These are phyloP conservation scores for Babesia bovis DNA, from an alignment of 169 alveolate genomes.

Conservation along the genomic window DNA sequence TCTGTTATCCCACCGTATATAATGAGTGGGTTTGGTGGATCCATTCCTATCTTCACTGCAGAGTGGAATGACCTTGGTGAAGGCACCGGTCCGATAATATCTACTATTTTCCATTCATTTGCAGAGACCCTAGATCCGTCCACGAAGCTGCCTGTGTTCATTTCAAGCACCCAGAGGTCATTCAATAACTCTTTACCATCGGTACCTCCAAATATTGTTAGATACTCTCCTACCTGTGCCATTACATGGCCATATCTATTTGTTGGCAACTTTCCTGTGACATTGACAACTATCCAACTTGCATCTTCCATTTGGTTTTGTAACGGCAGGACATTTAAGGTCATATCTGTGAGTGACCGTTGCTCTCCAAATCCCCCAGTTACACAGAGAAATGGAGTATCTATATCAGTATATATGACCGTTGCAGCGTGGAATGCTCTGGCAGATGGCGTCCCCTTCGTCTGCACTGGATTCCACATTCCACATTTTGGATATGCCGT, in stretches of 20 bases:
- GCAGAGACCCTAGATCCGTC: not conserved
- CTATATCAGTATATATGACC: conserved; percentile 36
- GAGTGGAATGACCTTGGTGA: conserved; percentile 64
- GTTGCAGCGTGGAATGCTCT: conserved; percentile 69
- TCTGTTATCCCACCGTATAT: conserved; percentile 50
- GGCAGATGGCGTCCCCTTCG: conserved; percentile 33
- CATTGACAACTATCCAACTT: conserved; percentile 20
- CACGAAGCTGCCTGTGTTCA: conserved; percentile 11
- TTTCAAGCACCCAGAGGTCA: conserved; percentile 57
- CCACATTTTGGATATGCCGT: not conserved
- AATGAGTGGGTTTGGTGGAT: conserved; percentile 49
- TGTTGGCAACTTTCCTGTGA: conserved; percentile 36
- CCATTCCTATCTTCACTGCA: conserved; percentile 37
- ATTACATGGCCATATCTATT: conserved; percentile 59
- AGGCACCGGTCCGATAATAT: conserved; percentile 39
- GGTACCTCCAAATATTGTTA: conserved; percentile 61
- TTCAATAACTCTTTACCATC: conserved; percentile 28
- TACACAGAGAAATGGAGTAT: conserved; percentile 44
- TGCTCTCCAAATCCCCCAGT: conserved; percentile 51
- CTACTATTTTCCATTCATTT: conserved; percentile 39
- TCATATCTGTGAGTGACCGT: conserved; percentile 20
- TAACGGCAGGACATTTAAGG: conserved; percentile 32
- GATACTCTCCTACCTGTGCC: conserved; percentile 39
- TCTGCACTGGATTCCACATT: conserved; percentile 29
- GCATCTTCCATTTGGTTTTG: not conserved